A percentile compares a stretch with the other conserved stretches of the same genome.
Evolutionary conservation across 1,139 yeast genomes (phyloP).

Genomic region (Pichia sp.): DNA sequence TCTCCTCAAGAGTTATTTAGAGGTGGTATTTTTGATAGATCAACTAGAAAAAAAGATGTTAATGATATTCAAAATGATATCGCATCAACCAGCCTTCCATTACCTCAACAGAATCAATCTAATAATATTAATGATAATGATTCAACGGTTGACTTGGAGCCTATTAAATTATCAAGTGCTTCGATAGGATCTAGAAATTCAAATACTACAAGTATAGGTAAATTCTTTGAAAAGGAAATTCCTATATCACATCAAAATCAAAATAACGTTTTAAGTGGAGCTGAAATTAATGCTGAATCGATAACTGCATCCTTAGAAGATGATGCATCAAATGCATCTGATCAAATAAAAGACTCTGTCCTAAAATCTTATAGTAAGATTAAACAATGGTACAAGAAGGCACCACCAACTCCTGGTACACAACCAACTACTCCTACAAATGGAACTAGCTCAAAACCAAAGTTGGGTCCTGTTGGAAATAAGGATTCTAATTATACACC

Average conservation of each 20-base stretch:
- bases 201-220: too few relatives aligned
- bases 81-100: too few relatives aligned
- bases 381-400: slow-evolving; percentile 65
- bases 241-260: too few relatives aligned
- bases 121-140: too few relatives aligned
- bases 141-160: too few relatives aligned
- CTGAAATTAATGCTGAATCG: background rate
- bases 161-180: too few relatives aligned
- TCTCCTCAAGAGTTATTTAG: slow-evolving; percentile 65
- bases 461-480: background rate
- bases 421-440: background rate
- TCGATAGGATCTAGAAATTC: too few relatives aligned
- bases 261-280: background rate
- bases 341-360: slow-evolving; percentile 24
- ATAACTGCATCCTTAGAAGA: background rate
- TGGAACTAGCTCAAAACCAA: background rate
- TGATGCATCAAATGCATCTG: slow-evolving; percentile 1
- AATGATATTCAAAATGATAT: background rate
- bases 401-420: slow-evolving; percentile 20
- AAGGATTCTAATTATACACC: slow-evolving; percentile 35
- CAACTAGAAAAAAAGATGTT: background rate
- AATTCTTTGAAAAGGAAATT: too few relatives aligned
- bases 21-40: slow-evolving; percentile 86
- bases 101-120: slow-evolving; percentile 4
- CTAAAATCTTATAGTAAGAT: slow-evolving; percentile 48